Evolutionary conservation across 768 basidiomycete genomes (phyloP).

Genomic region (Postia placenta): DNA sequence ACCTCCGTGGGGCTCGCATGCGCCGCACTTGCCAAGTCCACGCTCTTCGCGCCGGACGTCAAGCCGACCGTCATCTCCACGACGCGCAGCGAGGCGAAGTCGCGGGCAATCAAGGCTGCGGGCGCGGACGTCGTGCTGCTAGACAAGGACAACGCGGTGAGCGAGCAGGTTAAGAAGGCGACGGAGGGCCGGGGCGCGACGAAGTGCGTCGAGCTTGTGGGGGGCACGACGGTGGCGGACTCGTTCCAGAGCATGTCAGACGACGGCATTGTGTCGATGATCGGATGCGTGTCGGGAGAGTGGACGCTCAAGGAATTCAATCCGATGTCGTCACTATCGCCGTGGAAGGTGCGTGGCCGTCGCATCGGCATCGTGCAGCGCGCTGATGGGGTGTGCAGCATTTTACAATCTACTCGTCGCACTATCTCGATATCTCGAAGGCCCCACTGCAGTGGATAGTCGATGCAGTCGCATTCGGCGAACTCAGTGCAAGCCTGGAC

Average conservation of each 20-base stretch:
- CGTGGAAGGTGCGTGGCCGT: background rate
- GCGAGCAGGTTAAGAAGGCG: background rate
- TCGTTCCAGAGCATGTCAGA: background rate
- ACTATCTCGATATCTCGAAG: background rate
- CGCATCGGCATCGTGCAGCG: too few species aligned
- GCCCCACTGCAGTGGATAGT: conserved; percentile 4
- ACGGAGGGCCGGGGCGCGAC: background rate
- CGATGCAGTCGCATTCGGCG: conserved; percentile 1
- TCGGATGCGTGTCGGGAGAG: conserved; percentile 4
- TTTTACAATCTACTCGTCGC: background rate
- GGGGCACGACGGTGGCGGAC: conserved; percentile 1
- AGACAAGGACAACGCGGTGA: background rate
- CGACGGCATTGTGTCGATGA: background rate
- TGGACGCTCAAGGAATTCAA: conserved; percentile 5
- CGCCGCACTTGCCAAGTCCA: conserved; percentile 1
- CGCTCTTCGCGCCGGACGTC: conserved; percentile 1
- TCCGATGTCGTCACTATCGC: background rate
- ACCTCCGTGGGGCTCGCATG: conserved; percentile 5
- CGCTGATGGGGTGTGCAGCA: background rate
- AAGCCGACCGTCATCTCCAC: conserved; percentile 1
- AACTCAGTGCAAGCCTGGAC: background rate
- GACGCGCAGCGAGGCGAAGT: background rate
- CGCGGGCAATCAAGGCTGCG: background rate
- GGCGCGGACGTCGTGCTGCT: conserved; percentile 1
- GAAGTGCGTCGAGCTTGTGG: conserved; percentile 3